Evolutionary conservation across 305 asterid genomes (phyloP), one percentile per base, ranked within the genome.

Genomic region (Fraxinus velutina): DNA sequence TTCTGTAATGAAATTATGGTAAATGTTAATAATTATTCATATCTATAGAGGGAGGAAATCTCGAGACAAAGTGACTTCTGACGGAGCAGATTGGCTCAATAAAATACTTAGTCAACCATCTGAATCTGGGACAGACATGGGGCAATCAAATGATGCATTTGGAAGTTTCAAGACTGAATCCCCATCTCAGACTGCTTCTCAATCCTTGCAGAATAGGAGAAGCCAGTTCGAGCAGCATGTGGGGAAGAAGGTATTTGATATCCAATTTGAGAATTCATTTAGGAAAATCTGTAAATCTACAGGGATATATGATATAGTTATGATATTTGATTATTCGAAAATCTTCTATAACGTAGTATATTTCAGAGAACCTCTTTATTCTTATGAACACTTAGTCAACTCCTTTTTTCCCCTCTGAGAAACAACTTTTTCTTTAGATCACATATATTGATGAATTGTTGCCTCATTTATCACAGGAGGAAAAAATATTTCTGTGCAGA

Each of bases 181-280:
- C 32, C 81, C 39, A 21, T 30, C 90, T 82, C 89, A 77, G 64
- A 86, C 89, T 75, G 83, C 83, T 79, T 82, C 17, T 17, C 77
- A 60, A 76, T 79, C 88, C 29, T 76, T 73, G 36, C 88, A 83
- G 85, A 90, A 82, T 81, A 85, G 83, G 83, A 86, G 42, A 37
- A 88, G 86, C 42, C 86, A 88, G 52, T 47, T 60, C 44, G 88
- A 85, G 76, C 81, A 71, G 77, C 83, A 78, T 44, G 89, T 79
- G 36, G 87, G 30, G 64, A 89, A 87, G 84, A 91, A 90, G 96
- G 97, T 94, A 82, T 24, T 60, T 60, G 71, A 30, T 1, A 60
- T 60, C 30, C 22, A 60, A 12, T 60, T 60, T 60, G 5, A 60
- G 29, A 21, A 60, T 60, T 6, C 8, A 55, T 55, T 55, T 55